Evolutionary conservation across 1,284 basidiomycete species (phyloP).

Genomic region (Termitomyces sp.): DNA sequence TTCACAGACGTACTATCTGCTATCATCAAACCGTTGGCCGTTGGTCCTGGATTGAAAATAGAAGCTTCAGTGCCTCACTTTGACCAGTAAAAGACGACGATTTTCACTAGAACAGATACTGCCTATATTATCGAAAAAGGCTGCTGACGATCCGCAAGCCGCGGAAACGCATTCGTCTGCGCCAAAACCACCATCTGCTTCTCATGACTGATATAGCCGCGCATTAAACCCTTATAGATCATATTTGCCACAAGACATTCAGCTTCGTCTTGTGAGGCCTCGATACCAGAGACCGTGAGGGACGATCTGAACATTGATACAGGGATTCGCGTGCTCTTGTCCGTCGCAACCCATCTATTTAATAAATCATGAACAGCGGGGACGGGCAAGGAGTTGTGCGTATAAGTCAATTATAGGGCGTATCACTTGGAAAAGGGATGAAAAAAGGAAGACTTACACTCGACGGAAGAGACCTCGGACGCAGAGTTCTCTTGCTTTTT

Average conservation of each 20-base stretch:
- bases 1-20: too few species aligned
- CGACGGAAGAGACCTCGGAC: conserved; percentile 81
- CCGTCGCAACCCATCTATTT: conserved; percentile 70
- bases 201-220: conserved; percentile 95
- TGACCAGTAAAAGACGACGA: background rate
- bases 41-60: background rate
- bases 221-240: conserved; percentile 89
- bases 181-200: conserved; percentile 90
- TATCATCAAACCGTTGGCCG: background rate
- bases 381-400: background rate
- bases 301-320: conserved; percentile 74
- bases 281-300: conserved; percentile 60
- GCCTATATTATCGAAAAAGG: conserved; percentile 41
- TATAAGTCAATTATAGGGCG: conserved; percentile 1
- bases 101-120: background rate
- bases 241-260: conserved; percentile 94
- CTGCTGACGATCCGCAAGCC: conserved; percentile 50
- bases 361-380: background rate
- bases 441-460: conserved; percentile 53
- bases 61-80: background rate
- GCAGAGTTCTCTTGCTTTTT: conserved; percentile 84
- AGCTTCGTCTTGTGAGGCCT: conserved; percentile 71
- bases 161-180: conserved; percentile 79
- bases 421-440: background rate
- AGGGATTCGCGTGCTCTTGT: conserved; percentile 71